These are phyloP conservation scores for Ettlia oleoabundans DNA, from an alignment of 139 green algal genomes.

Conservation along the genomic window DNA sequence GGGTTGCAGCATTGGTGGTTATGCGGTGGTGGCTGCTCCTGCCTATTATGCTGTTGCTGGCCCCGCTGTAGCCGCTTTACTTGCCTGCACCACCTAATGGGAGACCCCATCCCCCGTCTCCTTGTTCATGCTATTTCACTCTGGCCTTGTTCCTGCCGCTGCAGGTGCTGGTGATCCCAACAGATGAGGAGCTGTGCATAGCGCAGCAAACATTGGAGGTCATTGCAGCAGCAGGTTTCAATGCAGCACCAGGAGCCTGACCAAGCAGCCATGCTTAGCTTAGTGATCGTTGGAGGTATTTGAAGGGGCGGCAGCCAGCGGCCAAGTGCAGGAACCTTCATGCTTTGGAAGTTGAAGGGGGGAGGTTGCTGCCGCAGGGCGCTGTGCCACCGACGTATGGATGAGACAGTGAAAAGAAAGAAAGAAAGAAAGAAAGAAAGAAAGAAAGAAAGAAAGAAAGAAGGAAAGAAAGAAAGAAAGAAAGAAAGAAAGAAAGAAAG, in stretches of 20 bases:
- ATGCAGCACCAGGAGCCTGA: neutral
- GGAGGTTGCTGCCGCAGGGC: too few species aligned
- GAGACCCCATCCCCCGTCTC: neutral
- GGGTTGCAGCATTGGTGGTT: too few species aligned
- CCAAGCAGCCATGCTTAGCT: neutral
- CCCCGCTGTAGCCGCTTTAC: too few species aligned
- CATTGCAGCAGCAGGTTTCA: conserved; percentile 2
- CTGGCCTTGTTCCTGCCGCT: neutral
- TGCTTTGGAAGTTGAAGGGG: too few species aligned
- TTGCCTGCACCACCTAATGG: neutral
- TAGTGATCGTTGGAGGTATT: neutral
- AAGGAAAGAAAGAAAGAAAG: neutral
- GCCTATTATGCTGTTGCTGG: too few species aligned
- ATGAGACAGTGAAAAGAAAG: neutral
- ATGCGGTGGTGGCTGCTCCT: too few species aligned
- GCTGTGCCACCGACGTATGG: neutral
- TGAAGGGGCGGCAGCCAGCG: too few species aligned
- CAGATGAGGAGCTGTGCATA: conserved; percentile 92
- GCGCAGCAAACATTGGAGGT: conserved; percentile 81
- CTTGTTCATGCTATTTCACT: neutral
- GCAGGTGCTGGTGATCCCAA: conserved; percentile 81
- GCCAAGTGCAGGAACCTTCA: too few species aligned
- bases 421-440: neutral
- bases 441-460: neutral
- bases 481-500: neutral